phyloP scores from a whole-genome alignment of 768 basidiomycete species.

The Macrocybe gigantea region DNA sequence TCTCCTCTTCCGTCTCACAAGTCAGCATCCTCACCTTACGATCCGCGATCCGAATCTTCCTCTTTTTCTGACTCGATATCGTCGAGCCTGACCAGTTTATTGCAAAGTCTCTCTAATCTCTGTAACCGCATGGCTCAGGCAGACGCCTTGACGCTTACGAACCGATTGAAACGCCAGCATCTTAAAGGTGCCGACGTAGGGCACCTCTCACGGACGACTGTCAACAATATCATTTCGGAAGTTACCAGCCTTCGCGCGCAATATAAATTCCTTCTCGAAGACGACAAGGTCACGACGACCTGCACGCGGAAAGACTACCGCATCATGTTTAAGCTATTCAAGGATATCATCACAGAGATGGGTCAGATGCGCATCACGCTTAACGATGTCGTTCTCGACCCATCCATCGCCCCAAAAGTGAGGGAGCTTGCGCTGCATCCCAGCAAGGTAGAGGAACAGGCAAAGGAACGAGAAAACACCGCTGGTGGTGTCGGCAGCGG shows the following conservation, averaged over 20 bases:
- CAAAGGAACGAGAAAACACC: slow-evolving; percentile 23
- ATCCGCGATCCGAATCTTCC: slow-evolving; percentile 71
- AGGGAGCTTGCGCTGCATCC: slow-evolving; percentile 67
- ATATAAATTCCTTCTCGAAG: slow-evolving; percentile 71
- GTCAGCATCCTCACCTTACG: slow-evolving; percentile 41
- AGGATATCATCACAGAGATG: slow-evolving; percentile 79
- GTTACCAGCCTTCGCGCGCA: slow-evolving; percentile 60
- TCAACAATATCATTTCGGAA: slow-evolving; percentile 71
- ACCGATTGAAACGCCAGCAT: slow-evolving; percentile 87
- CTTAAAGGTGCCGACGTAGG: slow-evolving; percentile 80
- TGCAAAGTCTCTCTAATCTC: slow-evolving; percentile 61
- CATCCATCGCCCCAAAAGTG: slow-evolving; percentile 63
- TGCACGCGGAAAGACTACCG: slow-evolving; percentile 81
- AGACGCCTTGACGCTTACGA: slow-evolving; percentile 83
- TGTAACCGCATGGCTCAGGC: slow-evolving; percentile 56
- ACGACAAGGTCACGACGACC: slow-evolving; percentile 55
- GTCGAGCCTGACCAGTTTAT: slow-evolving; percentile 46
- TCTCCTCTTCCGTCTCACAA: slow-evolving; percentile 30
- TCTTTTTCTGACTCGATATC: slow-evolving; percentile 54
- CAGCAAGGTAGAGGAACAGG: slow-evolving; percentile 37
- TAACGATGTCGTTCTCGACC: slow-evolving; percentile 90
- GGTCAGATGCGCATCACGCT: slow-evolving; percentile 75
- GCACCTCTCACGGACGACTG: slow-evolving; percentile 79
- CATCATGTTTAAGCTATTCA: slow-evolving; percentile 75
- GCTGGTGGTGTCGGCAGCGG: slow-evolving; percentile 31